A percentile compares a stretch with the other conserved stretches of the same genome.
phyloP scores from a whole-genome alignment of 352 stramenopile genomes.

The Phytophthora tentaculata region DNA sequence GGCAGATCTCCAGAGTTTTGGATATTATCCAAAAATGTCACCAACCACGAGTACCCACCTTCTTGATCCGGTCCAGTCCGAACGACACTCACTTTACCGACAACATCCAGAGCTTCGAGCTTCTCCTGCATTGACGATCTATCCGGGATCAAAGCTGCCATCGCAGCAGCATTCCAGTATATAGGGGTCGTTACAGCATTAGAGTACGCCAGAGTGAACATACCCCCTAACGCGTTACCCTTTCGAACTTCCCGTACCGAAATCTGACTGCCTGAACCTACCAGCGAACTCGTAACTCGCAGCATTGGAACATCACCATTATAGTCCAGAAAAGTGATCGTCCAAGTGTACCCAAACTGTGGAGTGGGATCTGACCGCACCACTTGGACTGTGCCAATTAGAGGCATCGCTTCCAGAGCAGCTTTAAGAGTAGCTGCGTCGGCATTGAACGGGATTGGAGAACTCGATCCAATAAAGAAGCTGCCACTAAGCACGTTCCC shows the following conservation, averaged over 20 bases:
- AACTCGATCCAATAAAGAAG: slow-evolving; percentile 72
- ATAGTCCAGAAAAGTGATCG: slow-evolving; percentile 78
- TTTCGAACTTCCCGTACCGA: slow-evolving; percentile 70
- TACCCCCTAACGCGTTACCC: slow-evolving; percentile 68
- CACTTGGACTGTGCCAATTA: slow-evolving; percentile 70
- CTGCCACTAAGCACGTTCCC: slow-evolving; percentile 77
- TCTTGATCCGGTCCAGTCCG: slow-evolving; percentile 66
- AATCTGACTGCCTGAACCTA: slow-evolving; percentile 66
- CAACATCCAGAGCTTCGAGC: slow-evolving; percentile 58
- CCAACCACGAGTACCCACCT: slow-evolving; percentile 66
- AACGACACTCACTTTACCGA: slow-evolving; percentile 55
- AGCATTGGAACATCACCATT: slow-evolving; percentile 68
- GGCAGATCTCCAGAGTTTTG: slow-evolving; percentile 71
- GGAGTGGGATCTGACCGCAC: slow-evolving; percentile 48
- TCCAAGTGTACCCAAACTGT: slow-evolving; percentile 80
- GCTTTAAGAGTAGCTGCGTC: slow-evolving; percentile 50
- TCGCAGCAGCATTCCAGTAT: slow-evolving; percentile 42
- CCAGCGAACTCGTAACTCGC: slow-evolving; percentile 62
- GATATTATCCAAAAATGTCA: slow-evolving; percentile 80
- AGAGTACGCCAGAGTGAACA: slow-evolving; percentile 65
- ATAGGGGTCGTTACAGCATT: slow-evolving; percentile 36
- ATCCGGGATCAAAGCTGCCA: slow-evolving; percentile 43
- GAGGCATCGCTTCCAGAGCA: slow-evolving; percentile 64
- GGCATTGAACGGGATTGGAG: slow-evolving; percentile 64
- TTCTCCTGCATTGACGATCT: slow-evolving; percentile 81